phyloP scores from a whole-genome alignment of 1,284 basidiomycete genomes.

The Papiliotrema flavescens region DNA sequence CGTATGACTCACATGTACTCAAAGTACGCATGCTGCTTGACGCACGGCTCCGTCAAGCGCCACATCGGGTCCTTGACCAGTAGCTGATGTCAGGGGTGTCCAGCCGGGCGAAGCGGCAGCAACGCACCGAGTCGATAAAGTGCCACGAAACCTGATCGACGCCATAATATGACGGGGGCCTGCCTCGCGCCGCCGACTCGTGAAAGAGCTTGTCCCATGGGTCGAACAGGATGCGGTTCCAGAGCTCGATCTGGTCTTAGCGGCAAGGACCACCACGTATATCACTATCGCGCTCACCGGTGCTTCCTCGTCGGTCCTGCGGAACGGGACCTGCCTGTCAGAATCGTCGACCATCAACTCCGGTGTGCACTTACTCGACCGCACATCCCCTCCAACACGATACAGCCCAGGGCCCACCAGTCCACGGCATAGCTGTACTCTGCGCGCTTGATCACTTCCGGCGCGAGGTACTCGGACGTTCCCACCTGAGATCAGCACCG shows the following conservation, averaged over 20 bases:
- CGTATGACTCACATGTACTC: conserved; percentile 73
- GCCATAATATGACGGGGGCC: conserved; percentile 70
- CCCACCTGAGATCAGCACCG: conserved; percentile 28
- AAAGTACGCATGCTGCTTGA: conserved; percentile 94
- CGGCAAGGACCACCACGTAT: background rate
- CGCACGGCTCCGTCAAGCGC: conserved; percentile 75
- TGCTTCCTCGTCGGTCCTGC: conserved; percentile 24
- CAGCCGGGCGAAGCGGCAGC: too few relatives aligned
- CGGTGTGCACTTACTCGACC: conserved; percentile 30
- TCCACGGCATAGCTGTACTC: conserved; percentile 93
- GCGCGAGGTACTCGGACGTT: conserved; percentile 90
- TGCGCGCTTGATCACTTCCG: conserved; percentile 86
- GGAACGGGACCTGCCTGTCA: conserved; percentile 67
- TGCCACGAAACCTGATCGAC: conserved; percentile 94
- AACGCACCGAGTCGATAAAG: conserved; percentile 82
- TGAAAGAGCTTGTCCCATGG: conserved; percentile 38
- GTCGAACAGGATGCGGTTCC: conserved; percentile 29
- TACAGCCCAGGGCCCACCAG: conserved; percentile 97
- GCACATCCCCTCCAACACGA: conserved; percentile 82
- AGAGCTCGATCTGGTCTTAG: conserved; percentile 23
- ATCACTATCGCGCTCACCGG: conserved; percentile 12
- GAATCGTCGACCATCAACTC: background rate
- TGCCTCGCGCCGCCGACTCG: conserved; percentile 81
- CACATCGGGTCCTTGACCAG: conserved; percentile 87
- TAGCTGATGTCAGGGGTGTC: conserved; percentile 60